phyloP scores from a whole-genome alignment of 306 rosid species.

The Hippophae rhamnoides region DNA sequence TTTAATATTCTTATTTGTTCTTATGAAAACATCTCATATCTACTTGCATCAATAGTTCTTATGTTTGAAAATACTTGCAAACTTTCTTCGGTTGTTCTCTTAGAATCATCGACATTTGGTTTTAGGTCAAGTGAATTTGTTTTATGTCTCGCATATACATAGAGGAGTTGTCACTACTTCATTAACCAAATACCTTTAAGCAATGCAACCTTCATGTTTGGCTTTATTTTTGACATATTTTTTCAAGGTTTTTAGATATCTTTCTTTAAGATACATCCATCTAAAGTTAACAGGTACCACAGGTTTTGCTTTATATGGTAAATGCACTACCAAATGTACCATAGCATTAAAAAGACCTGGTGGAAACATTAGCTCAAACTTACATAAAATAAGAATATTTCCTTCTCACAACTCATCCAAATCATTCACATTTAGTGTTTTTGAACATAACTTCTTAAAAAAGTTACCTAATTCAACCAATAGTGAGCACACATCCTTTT shows the following conservation, averaged over 20 bases:
- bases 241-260: not conserved
- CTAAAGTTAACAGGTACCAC: not conserved
- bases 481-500: not conserved
- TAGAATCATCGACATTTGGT: not conserved
- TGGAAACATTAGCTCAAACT: not conserved
- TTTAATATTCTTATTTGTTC: too few relatives aligned
- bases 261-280: not conserved
- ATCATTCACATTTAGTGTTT: not conserved
- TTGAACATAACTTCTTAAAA: conserved; percentile 4
- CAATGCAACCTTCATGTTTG: not conserved
- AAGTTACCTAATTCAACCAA: not conserved
- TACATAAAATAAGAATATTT: not conserved
- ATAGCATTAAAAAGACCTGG: not conserved
- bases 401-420: not conserved
- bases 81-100: too few relatives aligned
- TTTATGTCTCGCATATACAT: not conserved
- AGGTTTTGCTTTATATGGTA: not conserved
- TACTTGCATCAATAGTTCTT: too few relatives aligned
- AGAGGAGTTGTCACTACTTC: not conserved
- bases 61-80: too few relatives aligned
- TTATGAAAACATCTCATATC: too few relatives aligned
- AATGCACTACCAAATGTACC: conserved; percentile 1
- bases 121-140: not conserved
- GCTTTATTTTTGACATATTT: conserved; percentile 3
- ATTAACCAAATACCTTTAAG: not conserved